A percentile compares a stretch with the other conserved stretches of the same genome.
These are phyloP conservation scores for Shiraia bambusicola DNA, from an alignment of 2,329 filamentous ascomycete species.

Conservation along the genomic window DNA sequence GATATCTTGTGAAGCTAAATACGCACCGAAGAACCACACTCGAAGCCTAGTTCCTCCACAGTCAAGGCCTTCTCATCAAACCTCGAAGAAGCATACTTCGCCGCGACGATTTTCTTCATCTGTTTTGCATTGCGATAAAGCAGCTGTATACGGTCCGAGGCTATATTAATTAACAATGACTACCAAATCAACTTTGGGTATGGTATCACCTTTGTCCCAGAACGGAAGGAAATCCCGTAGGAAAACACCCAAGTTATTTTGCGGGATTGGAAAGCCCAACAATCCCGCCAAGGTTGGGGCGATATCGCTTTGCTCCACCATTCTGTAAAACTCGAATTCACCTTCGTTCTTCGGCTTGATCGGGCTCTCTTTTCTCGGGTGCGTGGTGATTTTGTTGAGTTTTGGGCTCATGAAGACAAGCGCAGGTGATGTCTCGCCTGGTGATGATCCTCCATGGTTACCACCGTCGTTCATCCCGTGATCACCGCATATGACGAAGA, in stretches of 20 bases:
- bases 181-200: too few species aligned
- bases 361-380: slow-evolving; percentile 51
- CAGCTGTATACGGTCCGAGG: slow-evolving; percentile 62
- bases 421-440: slow-evolving; percentile 91
- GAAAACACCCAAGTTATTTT: slow-evolving; percentile 87
- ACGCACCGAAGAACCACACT: slow-evolving; percentile 13
- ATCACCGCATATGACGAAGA: slow-evolving; percentile 87
- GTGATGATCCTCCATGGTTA: slow-evolving; percentile 91
- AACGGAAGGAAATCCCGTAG: slow-evolving; percentile 77
- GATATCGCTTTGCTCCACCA: slow-evolving; percentile 91
- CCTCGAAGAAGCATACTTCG: slow-evolving; percentile 64
- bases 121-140: slow-evolving; percentile 78
- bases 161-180: slow-evolving; percentile 32
- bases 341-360: slow-evolving; percentile 52
- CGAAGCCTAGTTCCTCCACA: slow-evolving; percentile 8
- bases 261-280: slow-evolving; percentile 82
- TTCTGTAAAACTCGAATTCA: slow-evolving; percentile 81
- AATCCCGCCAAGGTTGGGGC: slow-evolving; percentile 85
- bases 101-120: slow-evolving; percentile 73
- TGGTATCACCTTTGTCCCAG: slow-evolving; percentile 64
- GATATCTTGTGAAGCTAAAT: not conserved
- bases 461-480: slow-evolving; percentile 99
- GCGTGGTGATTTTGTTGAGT: slow-evolving; percentile 58
- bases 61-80: slow-evolving; percentile 43
- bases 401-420: slow-evolving; percentile 89